These are phyloP conservation scores for Saccharomycopsis malanga DNA, from an alignment of 805 yeast species.

Conservation along the genomic window DNA sequence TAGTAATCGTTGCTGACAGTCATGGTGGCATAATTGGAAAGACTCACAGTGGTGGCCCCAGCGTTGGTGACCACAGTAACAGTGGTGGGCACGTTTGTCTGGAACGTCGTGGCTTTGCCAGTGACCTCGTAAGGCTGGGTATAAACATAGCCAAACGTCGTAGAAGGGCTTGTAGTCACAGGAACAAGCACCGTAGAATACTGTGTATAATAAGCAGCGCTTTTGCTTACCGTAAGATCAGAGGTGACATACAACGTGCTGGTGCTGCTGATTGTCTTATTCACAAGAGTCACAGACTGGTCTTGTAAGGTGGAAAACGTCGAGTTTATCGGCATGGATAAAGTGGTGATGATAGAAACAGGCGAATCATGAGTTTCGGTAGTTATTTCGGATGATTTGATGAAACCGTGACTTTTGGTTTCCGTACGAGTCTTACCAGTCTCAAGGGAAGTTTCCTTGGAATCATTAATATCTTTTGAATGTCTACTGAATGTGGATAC, in stretches of 20 bases:
- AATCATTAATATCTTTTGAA: neutral
- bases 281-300: neutral
- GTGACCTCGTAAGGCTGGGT: conserved; percentile 20
- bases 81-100: conserved; percentile 16
- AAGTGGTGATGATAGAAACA: conserved; percentile 18
- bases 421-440: neutral
- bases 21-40: conserved; percentile 16
- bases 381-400: neutral
- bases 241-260: conserved; percentile 7
- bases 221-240: neutral
- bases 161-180: neutral
- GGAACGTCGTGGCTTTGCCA: conserved; percentile 10
- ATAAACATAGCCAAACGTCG: conserved; percentile 21
- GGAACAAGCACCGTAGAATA: conserved; percentile 6
- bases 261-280: conserved; percentile 1
- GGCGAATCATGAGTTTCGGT: neutral
- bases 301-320: neutral
- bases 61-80: conserved; percentile 19
- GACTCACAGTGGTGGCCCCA: conserved; percentile 10
- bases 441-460: neutral
- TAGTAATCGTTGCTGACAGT: conserved; percentile 12
- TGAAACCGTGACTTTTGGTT: neutral
- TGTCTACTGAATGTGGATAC: neutral
- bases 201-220: conserved; percentile 5
- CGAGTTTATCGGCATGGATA: conserved; percentile 10